These are phyloP conservation scores for Mycogone perniciosa DNA, from an alignment of 2,329 filamentous ascomycete genomes.

Conservation along the genomic window DNA sequence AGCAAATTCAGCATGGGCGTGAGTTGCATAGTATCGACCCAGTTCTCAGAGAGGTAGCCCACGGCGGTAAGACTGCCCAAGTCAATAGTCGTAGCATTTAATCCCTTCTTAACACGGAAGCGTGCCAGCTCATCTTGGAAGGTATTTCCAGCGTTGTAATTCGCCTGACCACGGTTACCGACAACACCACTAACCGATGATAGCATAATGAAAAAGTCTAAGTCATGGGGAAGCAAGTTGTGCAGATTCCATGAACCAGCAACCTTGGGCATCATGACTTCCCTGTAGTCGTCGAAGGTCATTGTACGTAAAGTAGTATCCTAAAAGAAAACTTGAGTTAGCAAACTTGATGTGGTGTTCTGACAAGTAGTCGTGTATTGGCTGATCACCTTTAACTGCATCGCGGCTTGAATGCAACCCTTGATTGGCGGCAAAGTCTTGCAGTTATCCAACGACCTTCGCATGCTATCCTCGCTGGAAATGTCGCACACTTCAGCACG, in stretches of 20 bases:
- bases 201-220: conserved; percentile 34
- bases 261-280: conserved; percentile 28
- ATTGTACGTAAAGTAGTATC: conserved; percentile 27
- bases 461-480: no score
- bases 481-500: no score
- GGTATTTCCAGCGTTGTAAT: conserved; percentile 32
- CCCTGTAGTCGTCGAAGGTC: conserved; percentile 20
- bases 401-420: no score
- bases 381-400: no score
- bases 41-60: no score
- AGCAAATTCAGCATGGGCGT: no score
- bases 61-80: no score
- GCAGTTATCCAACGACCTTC: no score
- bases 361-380: no score
- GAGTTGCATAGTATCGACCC: no score
- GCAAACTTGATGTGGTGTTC: no score
- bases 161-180: conserved; percentile 30
- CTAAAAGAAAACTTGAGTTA: conserved; percentile 22
- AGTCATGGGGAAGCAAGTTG: neutral
- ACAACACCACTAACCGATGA: conserved; percentile 30
- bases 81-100: conserved; percentile 17
- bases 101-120: conserved; percentile 13
- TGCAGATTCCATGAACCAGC: conserved; percentile 27
- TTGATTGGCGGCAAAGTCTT: no score
- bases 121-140: conserved; percentile 25